Conservation (phyloP, 1,284 basidiomycete genomes). For the Paramarasmius palmivorus region DNA sequence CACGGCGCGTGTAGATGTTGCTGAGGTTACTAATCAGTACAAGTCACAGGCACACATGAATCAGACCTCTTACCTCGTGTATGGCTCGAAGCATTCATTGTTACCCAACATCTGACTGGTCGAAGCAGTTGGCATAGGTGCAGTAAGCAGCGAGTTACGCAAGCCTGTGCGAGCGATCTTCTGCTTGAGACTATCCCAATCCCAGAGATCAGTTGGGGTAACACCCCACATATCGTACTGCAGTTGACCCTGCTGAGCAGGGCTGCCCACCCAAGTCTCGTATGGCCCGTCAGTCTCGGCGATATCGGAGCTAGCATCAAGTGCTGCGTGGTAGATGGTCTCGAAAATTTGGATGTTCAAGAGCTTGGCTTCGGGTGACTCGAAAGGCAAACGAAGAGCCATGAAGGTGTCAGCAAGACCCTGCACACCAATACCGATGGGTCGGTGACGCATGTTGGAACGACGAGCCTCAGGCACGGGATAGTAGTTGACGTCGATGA, state of each 20-base stretch:
- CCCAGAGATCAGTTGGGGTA: slow-evolving; percentile 92
- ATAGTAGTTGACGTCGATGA: slow-evolving; percentile 95
- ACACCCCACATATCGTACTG: slow-evolving; percentile 98
- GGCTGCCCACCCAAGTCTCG: slow-evolving; percentile 91
- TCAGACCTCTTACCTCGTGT: slow-evolving; percentile 68
- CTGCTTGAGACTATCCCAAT: slow-evolving; percentile 89
- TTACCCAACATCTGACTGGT: slow-evolving; percentile 98
- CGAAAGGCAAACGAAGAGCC: slow-evolving; percentile 95
- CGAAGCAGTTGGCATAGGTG: slow-evolving; percentile 99
- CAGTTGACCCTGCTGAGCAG: slow-evolving; percentile 85
- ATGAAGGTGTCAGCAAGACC: slow-evolving; percentile 99
- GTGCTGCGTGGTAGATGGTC: slow-evolving; percentile 96
- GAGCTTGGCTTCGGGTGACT: slow-evolving; percentile 83
- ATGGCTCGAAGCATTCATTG: slow-evolving; percentile 99
- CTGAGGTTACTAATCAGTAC: slow-evolving; percentile 37
- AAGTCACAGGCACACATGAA: slow-evolving; percentile 1
- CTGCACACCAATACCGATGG: slow-evolving; percentile 97
- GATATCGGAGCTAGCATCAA: slow-evolving; percentile 92
- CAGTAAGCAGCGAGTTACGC: slow-evolving; percentile 91
- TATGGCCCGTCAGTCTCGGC: slow-evolving; percentile 85
- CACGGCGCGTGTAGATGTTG: slow-evolving; percentile 98
- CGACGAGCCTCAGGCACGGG: slow-evolving; percentile 88
- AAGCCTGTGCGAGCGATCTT: slow-evolving; percentile 88
- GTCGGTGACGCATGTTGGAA: slow-evolving; percentile 97
- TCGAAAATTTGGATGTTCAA: slow-evolving; percentile 98